Evolutionary conservation across 345 rosid genomes (phyloP).

Genomic region (Iberis pinnata): DNA sequence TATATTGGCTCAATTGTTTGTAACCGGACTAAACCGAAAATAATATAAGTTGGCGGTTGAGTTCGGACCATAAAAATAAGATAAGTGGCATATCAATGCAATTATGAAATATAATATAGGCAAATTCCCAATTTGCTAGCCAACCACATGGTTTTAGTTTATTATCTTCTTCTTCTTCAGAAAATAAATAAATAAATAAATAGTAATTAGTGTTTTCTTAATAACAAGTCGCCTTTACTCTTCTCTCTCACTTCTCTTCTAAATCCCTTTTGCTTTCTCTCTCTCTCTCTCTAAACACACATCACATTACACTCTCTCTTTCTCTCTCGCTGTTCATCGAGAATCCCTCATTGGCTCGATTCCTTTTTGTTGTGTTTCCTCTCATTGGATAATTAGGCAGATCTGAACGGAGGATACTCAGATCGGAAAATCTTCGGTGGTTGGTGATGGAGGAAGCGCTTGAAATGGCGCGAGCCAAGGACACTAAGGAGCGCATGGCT

Average conservation of each 20-base stretch:
- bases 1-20: background rate
- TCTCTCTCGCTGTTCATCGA: slow-evolving; percentile 3
- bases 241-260: too few relatives aligned
- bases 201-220: too few relatives aligned
- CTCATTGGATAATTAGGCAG: slow-evolving; percentile 22
- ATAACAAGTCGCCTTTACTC: slow-evolving; percentile 24
- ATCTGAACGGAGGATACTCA: slow-evolving; percentile 37
- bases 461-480: slow-evolving; percentile 96
- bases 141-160: slow-evolving; percentile 28
- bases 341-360: slow-evolving; percentile 17
- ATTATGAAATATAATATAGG: slow-evolving; percentile 30
- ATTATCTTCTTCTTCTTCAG: slow-evolving; percentile 32
- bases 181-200: too few relatives aligned
- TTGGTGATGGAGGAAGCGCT: slow-evolving; percentile 84
- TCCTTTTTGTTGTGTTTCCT: slow-evolving; percentile 2
- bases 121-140: slow-evolving; percentile 10
- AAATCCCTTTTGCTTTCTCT: slow-evolving; percentile 19
- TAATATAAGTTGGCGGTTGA: background rate
- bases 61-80: slow-evolving; percentile 4
- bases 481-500: slow-evolving; percentile 98
- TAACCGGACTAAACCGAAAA: slow-evolving; percentile 7
- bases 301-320: background rate
- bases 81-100: slow-evolving; percentile 42
- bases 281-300: slow-evolving; percentile 27
- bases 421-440: slow-evolving; percentile 38